phyloP scores from a whole-genome alignment of 139 green algal species.

The Zygnema cylindricum region DNA sequence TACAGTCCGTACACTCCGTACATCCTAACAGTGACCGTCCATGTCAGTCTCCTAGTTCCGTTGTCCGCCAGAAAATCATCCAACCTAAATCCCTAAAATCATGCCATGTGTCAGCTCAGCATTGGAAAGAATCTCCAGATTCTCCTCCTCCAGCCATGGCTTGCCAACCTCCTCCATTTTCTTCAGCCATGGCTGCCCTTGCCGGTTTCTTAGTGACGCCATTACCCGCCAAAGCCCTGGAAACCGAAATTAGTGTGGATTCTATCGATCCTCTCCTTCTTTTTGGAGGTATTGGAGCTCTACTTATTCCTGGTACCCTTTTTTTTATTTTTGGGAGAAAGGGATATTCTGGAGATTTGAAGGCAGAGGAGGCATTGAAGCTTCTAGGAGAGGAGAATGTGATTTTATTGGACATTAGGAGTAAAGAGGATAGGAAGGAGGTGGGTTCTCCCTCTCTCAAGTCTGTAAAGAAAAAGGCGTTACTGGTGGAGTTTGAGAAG shows the following conservation, averaged over 20 bases:
- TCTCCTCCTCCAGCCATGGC: too few species aligned
- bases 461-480: background rate
- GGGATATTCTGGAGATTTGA: slow-evolving; percentile 14
- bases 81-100: too few species aligned
- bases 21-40: too few species aligned
- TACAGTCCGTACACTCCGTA: too few species aligned
- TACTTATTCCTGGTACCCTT: background rate
- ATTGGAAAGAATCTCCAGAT: too few species aligned
- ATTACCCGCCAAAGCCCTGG: background rate
- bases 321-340: background rate
- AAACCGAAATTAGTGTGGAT: background rate
- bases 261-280: background rate
- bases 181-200: too few species aligned
- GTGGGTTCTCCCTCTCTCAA: background rate
- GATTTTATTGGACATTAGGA: slow-evolving; percentile 9
- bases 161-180: too few species aligned
- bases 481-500: background rate
- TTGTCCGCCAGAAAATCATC: too few species aligned
- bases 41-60: too few species aligned
- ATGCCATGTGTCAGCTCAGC: too few species aligned
- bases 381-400: background rate
- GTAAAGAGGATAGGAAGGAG: background rate
- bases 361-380: background rate
- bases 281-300: background rate
- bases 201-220: background rate